These are phyloP conservation scores for Boletus barrowsii DNA, from an alignment of 768 basidiomycete species.

Conservation along the genomic window DNA sequence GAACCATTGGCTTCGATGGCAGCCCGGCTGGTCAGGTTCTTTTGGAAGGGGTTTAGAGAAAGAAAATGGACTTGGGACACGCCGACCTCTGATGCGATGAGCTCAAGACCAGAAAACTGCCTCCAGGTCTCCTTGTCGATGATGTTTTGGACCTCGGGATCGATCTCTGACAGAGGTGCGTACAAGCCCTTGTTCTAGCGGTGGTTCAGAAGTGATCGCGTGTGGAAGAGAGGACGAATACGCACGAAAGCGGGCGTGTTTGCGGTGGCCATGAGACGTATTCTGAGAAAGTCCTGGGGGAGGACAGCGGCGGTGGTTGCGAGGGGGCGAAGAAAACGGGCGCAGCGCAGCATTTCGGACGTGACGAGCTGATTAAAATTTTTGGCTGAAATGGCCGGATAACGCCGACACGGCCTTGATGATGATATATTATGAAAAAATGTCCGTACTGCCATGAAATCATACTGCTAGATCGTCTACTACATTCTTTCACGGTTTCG, in stretches of 20 bases:
- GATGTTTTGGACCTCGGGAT: constrained; percentile 95
- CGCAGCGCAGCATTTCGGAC: constrained; percentile 29
- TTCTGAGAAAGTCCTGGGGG: constrained; percentile 15
- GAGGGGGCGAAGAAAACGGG: constrained; percentile 26
- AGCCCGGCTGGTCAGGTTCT: constrained; percentile 96
- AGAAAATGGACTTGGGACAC: neutral
- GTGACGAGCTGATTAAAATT: constrained; percentile 10
- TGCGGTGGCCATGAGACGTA: constrained; percentile 57
- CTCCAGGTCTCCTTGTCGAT: constrained; percentile 99
- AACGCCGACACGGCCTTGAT: constrained; percentile 13
- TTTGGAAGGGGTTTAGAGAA: constrained; percentile 24
- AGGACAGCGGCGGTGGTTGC: constrained; percentile 19
- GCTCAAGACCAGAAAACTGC: constrained; percentile 95
- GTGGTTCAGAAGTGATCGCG: neutral
- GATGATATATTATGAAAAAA: no score
- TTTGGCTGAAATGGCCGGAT: constrained; percentile 17
- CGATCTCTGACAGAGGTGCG: constrained; percentile 80
- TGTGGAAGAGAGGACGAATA: constrained; percentile 7
- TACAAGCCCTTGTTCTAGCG: constrained; percentile 89
- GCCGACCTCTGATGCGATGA: constrained; percentile 94
- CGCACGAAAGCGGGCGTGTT: constrained; percentile 62
- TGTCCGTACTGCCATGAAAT: no score
- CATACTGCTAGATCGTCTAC: neutral
- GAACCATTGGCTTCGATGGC: constrained; percentile 99
- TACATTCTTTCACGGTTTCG: constrained; percentile 40